These are phyloP conservation scores for Pleurostoma richardsiae DNA, from an alignment of 2,329 filamentous ascomycete genomes.

Conservation along the genomic window DNA sequence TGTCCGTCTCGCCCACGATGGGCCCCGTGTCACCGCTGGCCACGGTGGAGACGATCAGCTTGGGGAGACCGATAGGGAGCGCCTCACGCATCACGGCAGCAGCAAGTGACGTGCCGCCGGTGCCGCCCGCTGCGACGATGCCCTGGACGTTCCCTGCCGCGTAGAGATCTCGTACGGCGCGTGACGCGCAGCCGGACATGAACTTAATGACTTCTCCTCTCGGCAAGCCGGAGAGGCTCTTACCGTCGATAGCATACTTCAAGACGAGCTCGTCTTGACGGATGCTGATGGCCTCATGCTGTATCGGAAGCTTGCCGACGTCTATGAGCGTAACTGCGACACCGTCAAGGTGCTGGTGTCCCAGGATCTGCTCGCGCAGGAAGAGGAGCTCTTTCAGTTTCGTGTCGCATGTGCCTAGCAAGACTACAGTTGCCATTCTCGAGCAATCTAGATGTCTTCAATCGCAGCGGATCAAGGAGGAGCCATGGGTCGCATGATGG, in stretches of 20 bases:
- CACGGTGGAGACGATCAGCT: slow-evolving; percentile 66
- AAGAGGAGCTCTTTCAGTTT: slow-evolving; percentile 57
- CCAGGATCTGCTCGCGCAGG: slow-evolving; percentile 40
- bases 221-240: slow-evolving; percentile 31
- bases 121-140: slow-evolving; percentile 57
- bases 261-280: slow-evolving; percentile 34
- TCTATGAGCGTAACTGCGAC: slow-evolving; percentile 21
- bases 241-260: slow-evolving; percentile 17
- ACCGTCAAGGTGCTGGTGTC: neutral
- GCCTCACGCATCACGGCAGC: slow-evolving; percentile 55
- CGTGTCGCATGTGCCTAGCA: slow-evolving; percentile 62
- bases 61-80: slow-evolving; percentile 62
- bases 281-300: slow-evolving; percentile 41
- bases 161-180: slow-evolving; percentile 33
- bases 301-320: slow-evolving; percentile 40
- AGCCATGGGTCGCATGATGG: too few species aligned
- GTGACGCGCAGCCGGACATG: slow-evolving; percentile 44
- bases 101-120: slow-evolving; percentile 56
- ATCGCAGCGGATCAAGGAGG: too few species aligned
- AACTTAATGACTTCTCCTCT: slow-evolving; percentile 51
- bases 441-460: neutral
- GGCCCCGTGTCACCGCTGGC: slow-evolving; percentile 61
- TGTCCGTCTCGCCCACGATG: slow-evolving; percentile 64
- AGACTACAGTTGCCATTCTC: slow-evolving; percentile 34
- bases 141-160: slow-evolving; percentile 39